Base-by-base conservation (phyloP, 179 eudicot genomes). In the Drosera spatulata region DNA sequence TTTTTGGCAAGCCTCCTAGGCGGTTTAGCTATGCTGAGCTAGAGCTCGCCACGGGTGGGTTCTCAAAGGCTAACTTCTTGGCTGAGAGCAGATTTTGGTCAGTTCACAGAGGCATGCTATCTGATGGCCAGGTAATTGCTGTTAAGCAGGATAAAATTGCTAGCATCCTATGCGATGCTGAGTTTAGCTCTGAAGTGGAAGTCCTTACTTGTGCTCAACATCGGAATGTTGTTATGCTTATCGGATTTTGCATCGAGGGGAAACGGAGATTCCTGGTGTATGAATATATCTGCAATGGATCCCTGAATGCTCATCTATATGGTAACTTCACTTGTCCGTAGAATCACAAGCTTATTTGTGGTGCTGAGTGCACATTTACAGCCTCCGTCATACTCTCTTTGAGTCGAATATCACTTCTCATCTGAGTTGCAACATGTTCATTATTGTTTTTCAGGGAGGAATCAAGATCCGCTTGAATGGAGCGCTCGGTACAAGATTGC, bases 61-160 rank as follows among this genome's bases (percentile, higher is more conserved):
- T 87, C 64, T 82, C 87, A 3, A 56, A 64, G 50, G 66, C 61
- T 43, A 87, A 82, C 66, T 87, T 87, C 54, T 73, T 87, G 52
- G 93, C 89, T 9, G 96, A 87, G 77, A 89, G 96, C 60, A 93
- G 96, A 46, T 87, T 75, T 66, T 91, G 96, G 47, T 82, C 88
- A 15, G 96, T 87, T 41, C 74, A 87, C 58, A 70, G 82, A 66
- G 96, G 96, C n/a, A 75, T 80, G 40, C 63, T 85, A 56, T 72
- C 71, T 59, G 84, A 85, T 74, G 96, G 93, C 13, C 93, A 68
- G 66, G 76, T 81, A 13, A 59, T 87, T 63, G 96, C 96, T n/a
- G 87, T 87, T 38, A 87, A 85, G 79, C 96, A 83, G 66, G 81
- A 87, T 71, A 87, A 82, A 65, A 14, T 69, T 62, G 91, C 87